phyloP scores from a whole-genome alignment of 768 basidiomycete species.

The Boletales sp. region DNA sequence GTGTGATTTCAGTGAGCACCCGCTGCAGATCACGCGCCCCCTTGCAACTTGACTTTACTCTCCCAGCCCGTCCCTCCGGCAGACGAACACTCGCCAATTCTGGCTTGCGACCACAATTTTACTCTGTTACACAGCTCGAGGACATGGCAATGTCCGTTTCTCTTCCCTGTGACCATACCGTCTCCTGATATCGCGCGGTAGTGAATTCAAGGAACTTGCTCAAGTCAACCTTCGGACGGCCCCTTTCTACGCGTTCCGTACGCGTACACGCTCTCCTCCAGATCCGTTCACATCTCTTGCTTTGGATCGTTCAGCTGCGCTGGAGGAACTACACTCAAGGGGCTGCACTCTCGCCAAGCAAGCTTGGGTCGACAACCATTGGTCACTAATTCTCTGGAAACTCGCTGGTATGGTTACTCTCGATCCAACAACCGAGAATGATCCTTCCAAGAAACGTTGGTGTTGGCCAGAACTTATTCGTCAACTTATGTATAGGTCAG shows the following conservation, averaged over 20 bases:
- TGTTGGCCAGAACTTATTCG: conserved; percentile 76
- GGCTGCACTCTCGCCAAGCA: conserved; percentile 70
- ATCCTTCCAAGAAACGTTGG: conserved; percentile 59
- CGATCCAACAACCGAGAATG: conserved; percentile 57
- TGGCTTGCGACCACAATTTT: conserved; percentile 48
- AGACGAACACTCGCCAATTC: conserved; percentile 47
- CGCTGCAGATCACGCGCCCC: neutral
- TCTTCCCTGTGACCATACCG: neutral
- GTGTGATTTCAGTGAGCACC: conserved; percentile 45
- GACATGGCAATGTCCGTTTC: conserved; percentile 49
- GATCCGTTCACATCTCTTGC: conserved; percentile 18
- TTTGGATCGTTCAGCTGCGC: conserved; percentile 52
- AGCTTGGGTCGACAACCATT: conserved; percentile 91
- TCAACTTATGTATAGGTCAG: conserved; percentile 84
- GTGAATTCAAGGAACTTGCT: conserved; percentile 47
- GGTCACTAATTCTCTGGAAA: conserved; percentile 91
- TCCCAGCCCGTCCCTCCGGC: conserved; percentile 31
- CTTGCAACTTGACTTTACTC: neutral
- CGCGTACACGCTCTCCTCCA: conserved; percentile 30
- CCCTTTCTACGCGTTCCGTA: conserved; percentile 57
- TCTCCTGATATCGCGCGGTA: conserved; percentile 24
- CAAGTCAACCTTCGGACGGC: conserved; percentile 57
- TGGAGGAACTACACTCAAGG: conserved; percentile 47
- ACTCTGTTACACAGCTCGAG: conserved; percentile 42
- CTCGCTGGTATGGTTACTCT: conserved; percentile 78